A percentile compares a stretch with the other conserved stretches of the same genome.
phyloP scores from a whole-genome alignment of 345 rosid genomes.

The Eucalyptus decipiens region DNA sequence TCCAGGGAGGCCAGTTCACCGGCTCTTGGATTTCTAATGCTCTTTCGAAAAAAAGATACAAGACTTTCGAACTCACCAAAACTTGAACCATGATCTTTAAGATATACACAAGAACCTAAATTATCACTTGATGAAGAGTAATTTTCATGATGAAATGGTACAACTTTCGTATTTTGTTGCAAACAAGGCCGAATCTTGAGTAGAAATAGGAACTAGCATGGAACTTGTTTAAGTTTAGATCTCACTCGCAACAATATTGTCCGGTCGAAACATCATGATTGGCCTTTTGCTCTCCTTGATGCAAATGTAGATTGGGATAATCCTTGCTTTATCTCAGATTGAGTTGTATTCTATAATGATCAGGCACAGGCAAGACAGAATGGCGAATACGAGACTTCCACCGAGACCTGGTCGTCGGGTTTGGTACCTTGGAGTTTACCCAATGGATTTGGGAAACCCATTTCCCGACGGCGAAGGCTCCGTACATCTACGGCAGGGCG shows the following conservation, averaged over 20 bases:
- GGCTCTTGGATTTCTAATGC: not conserved
- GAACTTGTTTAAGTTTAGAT: not conserved
- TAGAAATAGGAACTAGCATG: not conserved
- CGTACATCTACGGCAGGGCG: constrained; percentile 58
- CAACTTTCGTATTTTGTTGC: not conserved
- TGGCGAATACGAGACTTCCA: constrained; percentile 37
- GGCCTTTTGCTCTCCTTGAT: not conserved
- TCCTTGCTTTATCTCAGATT: not conserved
- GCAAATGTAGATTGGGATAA: not conserved
- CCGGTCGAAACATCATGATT: accelerated
- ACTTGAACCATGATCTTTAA: not conserved
- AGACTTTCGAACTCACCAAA: not conserved
- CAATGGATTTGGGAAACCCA: constrained; percentile 29
- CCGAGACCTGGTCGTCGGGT: constrained; percentile 35
- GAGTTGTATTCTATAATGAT: not conserved
- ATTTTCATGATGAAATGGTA: not conserved
- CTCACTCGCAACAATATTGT: too few relatives aligned
- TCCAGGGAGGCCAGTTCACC: not conserved
- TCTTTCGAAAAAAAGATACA: not conserved
- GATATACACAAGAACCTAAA: not conserved
- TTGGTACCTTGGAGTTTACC: constrained; percentile 52
- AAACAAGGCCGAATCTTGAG: not conserved
- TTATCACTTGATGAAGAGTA: not conserved
- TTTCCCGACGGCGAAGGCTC: constrained; percentile 32
- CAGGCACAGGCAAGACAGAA: constrained; percentile 26